Conservation (phyloP, 306 rosid species). For the Vachellia collinsii region DNA sequence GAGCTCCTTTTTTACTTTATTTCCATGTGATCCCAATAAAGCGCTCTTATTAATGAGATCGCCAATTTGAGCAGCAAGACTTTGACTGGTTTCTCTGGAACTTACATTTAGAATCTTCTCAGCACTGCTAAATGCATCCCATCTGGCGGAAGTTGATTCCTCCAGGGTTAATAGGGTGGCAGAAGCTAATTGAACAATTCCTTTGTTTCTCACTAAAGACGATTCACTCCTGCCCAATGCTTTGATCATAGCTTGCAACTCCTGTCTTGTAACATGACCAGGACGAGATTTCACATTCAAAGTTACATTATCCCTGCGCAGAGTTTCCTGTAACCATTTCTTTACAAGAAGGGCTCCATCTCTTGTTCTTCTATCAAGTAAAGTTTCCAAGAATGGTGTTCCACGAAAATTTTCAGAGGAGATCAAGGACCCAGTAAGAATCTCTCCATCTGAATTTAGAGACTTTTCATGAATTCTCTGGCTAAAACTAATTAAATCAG, state of each 20-base stretch:
- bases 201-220: slow-evolving; percentile 76
- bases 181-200: slow-evolving; percentile 84
- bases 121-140: slow-evolving; percentile 88
- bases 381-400: slow-evolving; percentile 79
- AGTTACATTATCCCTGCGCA: slow-evolving; percentile 61
- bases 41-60: slow-evolving; percentile 86
- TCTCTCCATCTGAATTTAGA: slow-evolving; percentile 44
- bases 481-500: slow-evolving; percentile 56
- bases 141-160: slow-evolving; percentile 66
- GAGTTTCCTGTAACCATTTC: slow-evolving; percentile 92
- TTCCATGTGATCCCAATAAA: slow-evolving; percentile 59
- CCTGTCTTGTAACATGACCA: slow-evolving; percentile 62
- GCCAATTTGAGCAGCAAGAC: slow-evolving; percentile 86
- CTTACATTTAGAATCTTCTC: slow-evolving; percentile 71
- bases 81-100: slow-evolving; percentile 89
- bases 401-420: slow-evolving; percentile 79
- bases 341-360: slow-evolving; percentile 79
- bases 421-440: slow-evolving; percentile 70
- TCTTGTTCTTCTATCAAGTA: slow-evolving; percentile 82
- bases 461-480: slow-evolving; percentile 55
- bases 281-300: slow-evolving; percentile 71
- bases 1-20: slow-evolving; percentile 52
- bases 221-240: slow-evolving; percentile 74
- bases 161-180: slow-evolving; percentile 75
- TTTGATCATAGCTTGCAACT: slow-evolving; percentile 77